Base-by-base conservation (phyloP, 2,329 filamentous ascomycete genomes). In the Torrubiellomyces zombiae region DNA sequence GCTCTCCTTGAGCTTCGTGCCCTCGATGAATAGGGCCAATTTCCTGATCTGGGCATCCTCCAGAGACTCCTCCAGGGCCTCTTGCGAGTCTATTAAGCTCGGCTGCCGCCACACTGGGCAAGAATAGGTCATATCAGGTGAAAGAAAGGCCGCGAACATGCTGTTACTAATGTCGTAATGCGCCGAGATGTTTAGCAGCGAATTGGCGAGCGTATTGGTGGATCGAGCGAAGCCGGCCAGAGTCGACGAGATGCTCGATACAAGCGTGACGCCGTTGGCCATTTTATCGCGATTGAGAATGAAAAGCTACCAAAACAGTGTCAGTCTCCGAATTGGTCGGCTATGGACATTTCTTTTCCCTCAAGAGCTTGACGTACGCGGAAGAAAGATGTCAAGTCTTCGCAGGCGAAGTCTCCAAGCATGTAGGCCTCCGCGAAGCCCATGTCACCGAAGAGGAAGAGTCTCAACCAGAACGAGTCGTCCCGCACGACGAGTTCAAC, bases 141-240 rank as follows among this genome's bases (percentile, higher is more conserved):
- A 77, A 15, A 80, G 55, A 35, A 80, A 80, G 0, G 74, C 71
- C 5, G 72, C 69, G 38, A 81, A 80, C 70, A 80, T 77, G 29
- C 72, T 69, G 39, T 81, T 81, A 34, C 67, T 73, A 32, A 80
- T 76, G 38, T 82, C 75, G 43, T 82, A 82, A 35, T 82, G 76
- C 4, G 74, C 73, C 3, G 64, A 64, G 26, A 77, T 70, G 40
- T 82, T 79, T 21, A 77, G 53, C 8, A 68, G 57, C 2, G 68
- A 56, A 34, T 66, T 68, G 2, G 58, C 58, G 9, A 70, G 43
- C 6, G 62, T 69, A 38, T 74, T 73, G 8, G 60, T 63, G 21
- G 55, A 58, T 29, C 60, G 50, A 8, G 72, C 65, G 18, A 78
- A 42, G 23, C 61, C 64, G 3, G 67, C 63, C 20, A 77, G 45